Base-by-base conservation (phyloP, 1,139 yeast genomes). In the Zygosaccharomyces sapae region DNA sequence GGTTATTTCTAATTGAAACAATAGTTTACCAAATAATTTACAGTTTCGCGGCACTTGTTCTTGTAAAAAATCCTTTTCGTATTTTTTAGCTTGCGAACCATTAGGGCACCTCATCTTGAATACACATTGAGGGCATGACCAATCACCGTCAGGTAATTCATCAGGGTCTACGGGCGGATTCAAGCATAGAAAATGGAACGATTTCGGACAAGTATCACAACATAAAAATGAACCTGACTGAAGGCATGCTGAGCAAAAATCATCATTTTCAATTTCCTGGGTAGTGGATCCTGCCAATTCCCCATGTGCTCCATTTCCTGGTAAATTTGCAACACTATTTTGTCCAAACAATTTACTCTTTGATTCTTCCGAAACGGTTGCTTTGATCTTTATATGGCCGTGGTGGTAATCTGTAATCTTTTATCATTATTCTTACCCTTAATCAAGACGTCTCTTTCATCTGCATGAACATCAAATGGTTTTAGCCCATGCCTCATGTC, bases 151-250 rank as follows among this genome's bases (percentile, higher is more conserved):
- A 0, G 97, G 97, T 6, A 89, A 72, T 37, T 79, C 75, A 39
- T 72, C 73, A 41, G 82, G 83, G 53, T 85, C 92, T 22, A 85
- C 68, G 0, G 98, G 97, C 2, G 97, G 97, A 57, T 87, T 86
- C 53, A 92, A 79, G 64, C 98, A 92, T 9, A 86, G 75, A 61
- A 92, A 88, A 63, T 92, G 98, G 66, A 90, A 92, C 1, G 96
- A 86, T 59, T 77, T 77, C 0, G 97, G 96, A 66, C 98, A 92
- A 2, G 86, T 75, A 57, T 92, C 98, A 69, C 98, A 92, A 67
- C 97, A 92, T 27, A 92, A 73, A 55, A 92, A 88, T 33, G 86
- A 75, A 6, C 98, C 98, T 0, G 90, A 73, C 24, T 89, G 88
- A 1, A 94, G 89, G 68, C 98, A 92, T 0, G 94, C 76, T 20